phyloP scores from a whole-genome alignment of 169 alveolate species.

The Plasmodium chabaudi region DNA sequence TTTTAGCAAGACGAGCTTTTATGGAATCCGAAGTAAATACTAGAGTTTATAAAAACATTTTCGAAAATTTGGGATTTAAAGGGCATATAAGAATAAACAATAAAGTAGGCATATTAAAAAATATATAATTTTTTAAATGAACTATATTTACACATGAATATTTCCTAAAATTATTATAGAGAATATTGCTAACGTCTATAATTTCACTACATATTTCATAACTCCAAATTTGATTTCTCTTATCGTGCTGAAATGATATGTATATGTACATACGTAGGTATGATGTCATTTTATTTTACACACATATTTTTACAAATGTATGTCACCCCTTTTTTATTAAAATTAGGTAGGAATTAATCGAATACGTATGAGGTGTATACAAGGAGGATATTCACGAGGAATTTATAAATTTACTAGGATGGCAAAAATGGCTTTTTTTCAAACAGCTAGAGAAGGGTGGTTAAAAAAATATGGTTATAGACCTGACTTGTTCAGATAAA shows the following conservation, averaged over 20 bases:
- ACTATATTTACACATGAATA: no score
- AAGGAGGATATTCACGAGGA: conserved; percentile 89
- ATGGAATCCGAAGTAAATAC: conserved; percentile 89
- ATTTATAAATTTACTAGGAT: conserved; percentile 87
- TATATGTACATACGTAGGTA: neutral
- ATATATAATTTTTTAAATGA: no score
- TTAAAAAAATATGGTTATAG: conserved; percentile 86
- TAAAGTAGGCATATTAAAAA: conserved; percentile 76
- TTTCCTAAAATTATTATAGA: no score
- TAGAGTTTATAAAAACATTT: conserved; percentile 85
- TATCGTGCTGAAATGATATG: neutral
- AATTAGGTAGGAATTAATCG: conserved; percentile 83
- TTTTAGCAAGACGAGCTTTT: conserved; percentile 83
- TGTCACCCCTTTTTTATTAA: neutral
- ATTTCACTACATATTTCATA: no score
- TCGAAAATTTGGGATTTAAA: conserved; percentile 85
- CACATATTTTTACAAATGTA: neutral
- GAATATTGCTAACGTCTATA: no score
- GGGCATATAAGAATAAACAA: conserved; percentile 87
- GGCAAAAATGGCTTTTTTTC: conserved; percentile 89
- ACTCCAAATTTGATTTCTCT: no score
- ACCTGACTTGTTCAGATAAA: conserved; percentile 85
- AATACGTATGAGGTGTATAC: conserved; percentile 87
- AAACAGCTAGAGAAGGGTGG: conserved; percentile 91
- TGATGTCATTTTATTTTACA: conserved; percentile 2